Evolutionary conservation across 257 asterid genomes (phyloP), one percentile per base, ranked within the genome.

Genomic region (Przewalskia tangutica): DNA sequence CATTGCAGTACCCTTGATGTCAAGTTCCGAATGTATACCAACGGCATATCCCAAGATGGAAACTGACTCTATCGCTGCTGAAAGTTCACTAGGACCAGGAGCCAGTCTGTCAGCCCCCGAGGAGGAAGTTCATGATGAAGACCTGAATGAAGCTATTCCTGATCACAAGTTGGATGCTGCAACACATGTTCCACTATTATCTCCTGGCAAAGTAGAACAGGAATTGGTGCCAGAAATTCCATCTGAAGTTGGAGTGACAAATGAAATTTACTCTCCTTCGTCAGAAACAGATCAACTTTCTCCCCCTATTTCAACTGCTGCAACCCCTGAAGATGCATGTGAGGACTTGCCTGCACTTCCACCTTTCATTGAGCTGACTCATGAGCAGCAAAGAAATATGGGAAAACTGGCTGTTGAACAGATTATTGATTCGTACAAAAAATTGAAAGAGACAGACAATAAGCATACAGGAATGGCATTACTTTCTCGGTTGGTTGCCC

Each of bases 401-500:
- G 85, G 85, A 84, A 89, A 82, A 83, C 82, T 86, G 87, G 98
- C 95, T 77, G 88, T 93, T 79, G 91, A 89, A 85, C 92, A 95
- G 84, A 89, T 96, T 84, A 87, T 96, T 86, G 88, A 90, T 83
- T 87, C 91, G 17, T 90, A 90, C 87, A 90, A 87, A 89, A 84
- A 86, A 85, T 85, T 90, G 55, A 89, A 82, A 84, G 91, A 85
- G 84, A 82, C 92, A 78, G 91, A 90, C 82, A 79, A 83, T 84
- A 91, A 88, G 88, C 93, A 93, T 83, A 90, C 94, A 87, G 98
- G 93, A 84, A 90, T 90, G 88, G 90, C 93, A 80, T 85, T 96
- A 89, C 90, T 94, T 75, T 94, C 98, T 77, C 93, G 98, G 68
- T 89, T 96, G 92, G 92, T 93, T 83, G 97, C 97, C 65, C 97